Evolutionary conservation across 1,284 basidiomycete species (phyloP), one percentile per base, ranked within the genome.

Genomic region (Irpex rosettiformis): DNA sequence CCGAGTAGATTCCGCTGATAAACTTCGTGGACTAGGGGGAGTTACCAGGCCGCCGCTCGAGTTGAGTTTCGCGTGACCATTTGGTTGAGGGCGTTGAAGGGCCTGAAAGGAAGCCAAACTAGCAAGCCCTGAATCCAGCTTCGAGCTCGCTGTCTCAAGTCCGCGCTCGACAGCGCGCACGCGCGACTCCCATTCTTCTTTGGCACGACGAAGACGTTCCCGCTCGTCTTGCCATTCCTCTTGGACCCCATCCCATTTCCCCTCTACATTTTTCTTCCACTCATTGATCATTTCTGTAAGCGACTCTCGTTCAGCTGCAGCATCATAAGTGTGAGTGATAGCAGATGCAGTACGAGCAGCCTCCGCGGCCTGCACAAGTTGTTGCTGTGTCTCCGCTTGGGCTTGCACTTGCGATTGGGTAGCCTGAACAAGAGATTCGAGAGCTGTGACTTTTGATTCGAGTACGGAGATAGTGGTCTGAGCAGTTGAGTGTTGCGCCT

Each of bases 221-320:
- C 93, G 80, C 73, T 97, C 96, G 24, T 83, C 76, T 4, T 81
- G 81, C 93, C 94, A 94, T 54, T 90, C 88, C 64, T 92, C 86
- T 62, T 89, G 83, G 48, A 94, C 87, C 58, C 78, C 75, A 29
- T 78, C 80, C 91, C 92, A 96, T 58, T 88, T 84, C 5, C 86
- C 85, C 66, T 96, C 92, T 13, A 92, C 83, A 5, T 69, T 75
- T 68, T 83, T 87, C 70, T 86, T 88, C 85, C 85, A 89, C 61
- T 88, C 83, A 5, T 73, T 72, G 53, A 89, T 72, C 70, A 85
- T 79, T 22, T 76, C 70, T 1, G 79, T 81, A 37, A 86, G 70
- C 1, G 78, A 79, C 45, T 80, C 78, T 8, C 74, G 77, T 55
- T 76, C 76, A 37, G 70, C 65, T 37, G 68, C 68, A 2, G 67